Conservation (phyloP, 2,329 filamentous ascomycete species). For the Colletotrichum sp. region DNA sequence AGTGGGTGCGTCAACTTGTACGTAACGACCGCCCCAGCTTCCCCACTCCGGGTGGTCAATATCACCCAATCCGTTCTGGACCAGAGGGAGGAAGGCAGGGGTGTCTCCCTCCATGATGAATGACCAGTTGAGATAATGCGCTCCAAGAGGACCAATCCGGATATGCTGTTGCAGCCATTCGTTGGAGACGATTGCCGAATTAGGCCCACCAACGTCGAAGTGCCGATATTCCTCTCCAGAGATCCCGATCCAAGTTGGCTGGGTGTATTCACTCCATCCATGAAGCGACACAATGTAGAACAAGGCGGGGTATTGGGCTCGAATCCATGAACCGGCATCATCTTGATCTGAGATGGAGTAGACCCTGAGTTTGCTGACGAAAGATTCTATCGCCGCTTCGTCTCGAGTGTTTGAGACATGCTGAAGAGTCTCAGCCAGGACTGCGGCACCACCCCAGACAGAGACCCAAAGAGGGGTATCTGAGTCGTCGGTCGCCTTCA, state of each 20-base stretch:
- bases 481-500: constrained; percentile 24
- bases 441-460: constrained; percentile 57
- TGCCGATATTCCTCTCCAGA: constrained; percentile 24
- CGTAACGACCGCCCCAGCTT: constrained; percentile 54
- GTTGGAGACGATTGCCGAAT: constrained; percentile 44
- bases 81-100: constrained; percentile 52
- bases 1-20: constrained; percentile 7
- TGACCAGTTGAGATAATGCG: constrained; percentile 47
- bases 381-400: constrained; percentile 31
- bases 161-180: constrained; percentile 58
- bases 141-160: constrained; percentile 50
- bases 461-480: constrained; percentile 54
- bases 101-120: constrained; percentile 59
- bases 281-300: constrained; percentile 61
- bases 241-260: constrained; percentile 62
- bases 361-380: constrained; percentile 48
- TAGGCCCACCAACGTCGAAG: background rate
- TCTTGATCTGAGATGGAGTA: constrained; percentile 66
- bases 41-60: constrained; percentile 51
- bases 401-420: constrained; percentile 37
- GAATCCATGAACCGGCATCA: constrained; percentile 60
- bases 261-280: constrained; percentile 57
- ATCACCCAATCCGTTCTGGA: constrained; percentile 51
- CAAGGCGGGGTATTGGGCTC: constrained; percentile 54
- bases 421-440: constrained; percentile 52